A percentile compares a stretch with the other conserved stretches of the same genome.
phyloP scores from a whole-genome alignment of 352 stramenopile genomes.

The Pythium volutum region DNA sequence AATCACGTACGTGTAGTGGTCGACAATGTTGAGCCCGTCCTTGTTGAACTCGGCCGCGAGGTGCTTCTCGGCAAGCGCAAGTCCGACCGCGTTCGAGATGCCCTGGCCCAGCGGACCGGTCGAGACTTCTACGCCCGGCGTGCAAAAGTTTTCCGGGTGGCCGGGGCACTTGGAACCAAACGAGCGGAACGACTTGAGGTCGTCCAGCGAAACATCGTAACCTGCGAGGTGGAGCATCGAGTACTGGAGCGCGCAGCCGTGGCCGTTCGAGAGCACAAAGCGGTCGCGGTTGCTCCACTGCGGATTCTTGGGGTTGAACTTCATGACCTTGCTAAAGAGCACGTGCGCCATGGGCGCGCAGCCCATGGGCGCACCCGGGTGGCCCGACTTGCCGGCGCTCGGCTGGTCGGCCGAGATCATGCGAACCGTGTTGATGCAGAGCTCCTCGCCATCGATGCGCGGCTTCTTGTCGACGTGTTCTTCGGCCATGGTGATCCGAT shows the following conservation, averaged over 20 bases:
- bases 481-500: constrained; percentile 44
- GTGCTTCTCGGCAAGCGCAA: constrained; percentile 97
- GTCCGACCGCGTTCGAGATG: constrained; percentile 98
- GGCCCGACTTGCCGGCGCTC: constrained; percentile 96
- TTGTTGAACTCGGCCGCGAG: constrained; percentile 98
- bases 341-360: constrained; percentile 98
- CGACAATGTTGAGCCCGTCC: constrained; percentile 92
- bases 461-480: constrained; percentile 83
- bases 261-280: constrained; percentile 99
- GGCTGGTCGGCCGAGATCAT: constrained; percentile 97
- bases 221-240: constrained; percentile 98
- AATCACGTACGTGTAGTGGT: constrained; percentile 99
- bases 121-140: constrained; percentile 94
- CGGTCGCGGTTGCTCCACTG: constrained; percentile 96
- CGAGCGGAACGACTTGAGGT: constrained; percentile 97
- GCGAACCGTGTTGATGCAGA: constrained; percentile 98
- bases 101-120: constrained; percentile 97
- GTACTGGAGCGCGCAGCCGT: constrained; percentile 99
- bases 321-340: constrained; percentile 93
- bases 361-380: constrained; percentile 98
- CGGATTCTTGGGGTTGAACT: constrained; percentile 85
- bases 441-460: constrained; percentile 65
- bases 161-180: constrained; percentile 95
- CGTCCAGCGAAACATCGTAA: constrained; percentile 94
- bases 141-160: constrained; percentile 97